These are phyloP conservation scores for Carpinus viminea DNA, from an alignment of 306 rosid genomes.

Conservation along the genomic window DNA sequence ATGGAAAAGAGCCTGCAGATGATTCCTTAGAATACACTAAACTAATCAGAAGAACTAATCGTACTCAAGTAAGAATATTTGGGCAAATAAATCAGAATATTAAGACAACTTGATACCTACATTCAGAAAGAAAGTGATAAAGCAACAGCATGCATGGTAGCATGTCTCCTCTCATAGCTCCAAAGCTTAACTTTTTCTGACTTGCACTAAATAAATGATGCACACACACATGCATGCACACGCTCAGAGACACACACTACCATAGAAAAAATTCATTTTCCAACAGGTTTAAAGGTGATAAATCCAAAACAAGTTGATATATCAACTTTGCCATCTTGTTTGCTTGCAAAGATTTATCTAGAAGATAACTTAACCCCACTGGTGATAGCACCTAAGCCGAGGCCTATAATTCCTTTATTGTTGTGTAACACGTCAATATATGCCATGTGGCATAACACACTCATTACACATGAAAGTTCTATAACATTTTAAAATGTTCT, in stretches of 20 bases:
- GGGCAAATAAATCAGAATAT: not conserved
- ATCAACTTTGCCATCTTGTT: not conserved
- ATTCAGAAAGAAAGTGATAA: not conserved
- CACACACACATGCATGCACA: not conserved
- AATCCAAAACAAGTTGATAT: not conserved
- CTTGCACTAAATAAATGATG: not conserved
- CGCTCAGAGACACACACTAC: not conserved
- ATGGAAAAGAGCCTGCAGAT: not conserved
- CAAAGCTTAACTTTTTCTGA: not conserved
- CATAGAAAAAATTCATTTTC: slow-evolving; percentile 15
- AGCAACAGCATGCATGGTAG: not conserved
- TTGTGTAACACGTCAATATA: slow-evolving; percentile 1
- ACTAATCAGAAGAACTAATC: not conserved
- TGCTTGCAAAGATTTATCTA: not conserved
- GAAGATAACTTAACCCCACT: slow-evolving; percentile 6
- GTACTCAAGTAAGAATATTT: not conserved
- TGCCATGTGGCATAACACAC: slow-evolving; percentile 2
- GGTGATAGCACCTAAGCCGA: slow-evolving; percentile 13
- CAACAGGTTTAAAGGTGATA: not conserved
- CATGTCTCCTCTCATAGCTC: not conserved
- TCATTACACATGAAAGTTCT: slow-evolving; percentile 1
- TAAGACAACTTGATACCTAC: not conserved
- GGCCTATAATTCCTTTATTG: not conserved
- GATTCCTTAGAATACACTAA: not conserved
- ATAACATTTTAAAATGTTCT: slow-evolving; percentile 10